Conservation (phyloP, 331 rosid species). For the Erythrophleum ivorense region DNA sequence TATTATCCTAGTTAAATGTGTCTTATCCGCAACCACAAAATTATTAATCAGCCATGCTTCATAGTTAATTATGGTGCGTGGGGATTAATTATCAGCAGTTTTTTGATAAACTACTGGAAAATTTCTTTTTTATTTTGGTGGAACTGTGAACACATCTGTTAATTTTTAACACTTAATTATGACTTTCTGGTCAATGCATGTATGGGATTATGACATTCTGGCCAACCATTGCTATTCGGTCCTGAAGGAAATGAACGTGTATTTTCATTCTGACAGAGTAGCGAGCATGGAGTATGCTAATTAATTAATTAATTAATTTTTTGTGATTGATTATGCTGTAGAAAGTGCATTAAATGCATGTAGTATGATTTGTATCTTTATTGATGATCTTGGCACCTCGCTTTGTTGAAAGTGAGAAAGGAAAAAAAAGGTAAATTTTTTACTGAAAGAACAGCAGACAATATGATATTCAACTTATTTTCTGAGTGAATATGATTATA, state of each 20-base stretch:
- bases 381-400: neutral
- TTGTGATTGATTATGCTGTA: conserved; percentile 1
- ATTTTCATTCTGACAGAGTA: neutral
- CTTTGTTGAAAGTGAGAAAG: neutral
- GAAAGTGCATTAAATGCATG: conserved; percentile 18
- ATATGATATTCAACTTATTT: neutral
- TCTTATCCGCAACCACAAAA: neutral
- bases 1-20: neutral
- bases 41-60: neutral
- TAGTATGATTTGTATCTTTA: neutral
- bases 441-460: neutral
- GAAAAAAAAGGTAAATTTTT: neutral
- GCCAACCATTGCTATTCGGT: neutral
- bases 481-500: neutral
- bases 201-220: neutral
- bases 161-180: conserved; percentile 10
- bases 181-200: neutral
- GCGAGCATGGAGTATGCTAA: neutral
- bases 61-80: neutral
- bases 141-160: conserved; percentile 9
- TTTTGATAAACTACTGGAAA: conserved; percentile 12
- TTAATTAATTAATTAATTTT: neutral
- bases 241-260: neutral
- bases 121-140: neutral
- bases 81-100: neutral